Evolutionary conservation across 2,329 filamentous ascomycete species (phyloP).

Genomic region (Colletotrichum incanum): DNA sequence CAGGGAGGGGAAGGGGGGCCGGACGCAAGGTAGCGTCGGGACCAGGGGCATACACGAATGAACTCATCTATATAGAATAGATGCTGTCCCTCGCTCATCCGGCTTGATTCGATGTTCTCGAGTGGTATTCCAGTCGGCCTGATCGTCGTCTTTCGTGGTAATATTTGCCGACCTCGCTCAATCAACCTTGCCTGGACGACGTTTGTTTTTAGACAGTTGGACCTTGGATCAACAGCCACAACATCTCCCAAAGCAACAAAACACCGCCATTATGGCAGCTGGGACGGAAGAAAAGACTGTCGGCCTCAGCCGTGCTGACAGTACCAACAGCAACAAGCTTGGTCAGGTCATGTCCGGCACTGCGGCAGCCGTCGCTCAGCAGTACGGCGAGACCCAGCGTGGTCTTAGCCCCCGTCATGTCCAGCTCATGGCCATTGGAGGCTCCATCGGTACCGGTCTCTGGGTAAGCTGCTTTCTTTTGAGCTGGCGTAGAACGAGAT

Average conservation of each 20-base stretch:
- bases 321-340: constrained; percentile 40
- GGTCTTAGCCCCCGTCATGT: constrained; percentile 60
- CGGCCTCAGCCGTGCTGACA: constrained; percentile 39
- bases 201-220: constrained; percentile 18
- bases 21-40: constrained; percentile 14
- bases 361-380: constrained; percentile 32
- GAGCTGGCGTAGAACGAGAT: neutral
- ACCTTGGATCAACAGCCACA: neutral
- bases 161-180: constrained; percentile 21
- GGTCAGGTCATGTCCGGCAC: constrained; percentile 37
- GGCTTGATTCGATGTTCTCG: neutral
- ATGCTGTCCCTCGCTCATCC: constrained; percentile 2
- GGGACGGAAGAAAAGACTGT: constrained; percentile 40
- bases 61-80: constrained; percentile 29
- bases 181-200: neutral
- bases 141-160: constrained; percentile 18
- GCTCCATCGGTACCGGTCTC: constrained; percentile 63
- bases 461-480: constrained; percentile 50
- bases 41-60: constrained; percentile 3
- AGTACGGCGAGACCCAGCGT: constrained; percentile 54
- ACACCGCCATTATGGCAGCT: constrained; percentile 33
- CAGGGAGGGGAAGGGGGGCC: constrained; percentile 15
- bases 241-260: neutral
- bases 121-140: constrained; percentile 21
- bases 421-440: constrained; percentile 66